Evolutionary conservation across 495 filamentous ascomycete species (phyloP).

Genomic region (Penicillium diatomitis): DNA sequence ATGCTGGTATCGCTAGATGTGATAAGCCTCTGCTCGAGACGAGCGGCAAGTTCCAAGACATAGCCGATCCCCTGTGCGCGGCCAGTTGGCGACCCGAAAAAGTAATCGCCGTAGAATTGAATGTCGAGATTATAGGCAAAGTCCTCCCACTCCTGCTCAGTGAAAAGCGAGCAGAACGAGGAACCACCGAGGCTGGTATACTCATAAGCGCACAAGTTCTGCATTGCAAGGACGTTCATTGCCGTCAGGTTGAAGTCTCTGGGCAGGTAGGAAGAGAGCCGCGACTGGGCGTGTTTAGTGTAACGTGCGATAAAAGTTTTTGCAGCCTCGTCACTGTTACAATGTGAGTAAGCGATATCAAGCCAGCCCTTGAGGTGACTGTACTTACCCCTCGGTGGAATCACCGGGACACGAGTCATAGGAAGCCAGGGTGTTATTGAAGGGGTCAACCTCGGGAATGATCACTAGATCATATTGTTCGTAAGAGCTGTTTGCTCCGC

Average conservation of each 20-base stretch:
- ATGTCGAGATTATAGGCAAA: constrained; percentile 51
- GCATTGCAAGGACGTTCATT: constrained; percentile 45
- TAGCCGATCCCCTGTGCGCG: constrained; percentile 57
- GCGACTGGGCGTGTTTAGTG: constrained; percentile 14
- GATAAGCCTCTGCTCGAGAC: constrained; percentile 44
- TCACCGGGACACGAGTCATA: constrained; percentile 29
- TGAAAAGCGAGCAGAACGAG: constrained; percentile 46
- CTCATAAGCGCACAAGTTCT: constrained; percentile 32
- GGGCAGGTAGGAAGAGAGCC: constrained; percentile 20
- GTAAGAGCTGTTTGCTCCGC: constrained; percentile 29
- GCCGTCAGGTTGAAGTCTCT: constrained; percentile 40
- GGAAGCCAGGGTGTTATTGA: constrained; percentile 43
- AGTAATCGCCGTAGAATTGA: constrained; percentile 47
- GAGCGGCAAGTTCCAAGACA: constrained; percentile 51
- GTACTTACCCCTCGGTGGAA: constrained; percentile 13
- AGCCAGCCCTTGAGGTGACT: neutral
- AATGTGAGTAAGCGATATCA: neutral
- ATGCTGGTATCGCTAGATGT: constrained; percentile 45
- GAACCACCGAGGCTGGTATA: constrained; percentile 18
- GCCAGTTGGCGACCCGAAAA: constrained; percentile 51
- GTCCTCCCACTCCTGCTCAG: constrained; percentile 46
- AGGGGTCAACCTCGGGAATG: constrained; percentile 36
- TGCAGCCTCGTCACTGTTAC: constrained; percentile 13
- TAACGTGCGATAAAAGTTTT: constrained; percentile 17
- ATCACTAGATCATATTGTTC: constrained; percentile 36